Percentiles rank a stretch among this genome's conserved stretches.
Evolutionary conservation across 2,329 filamentous ascomycete species (phyloP).

Genomic region (Bipolaris oryzae): DNA sequence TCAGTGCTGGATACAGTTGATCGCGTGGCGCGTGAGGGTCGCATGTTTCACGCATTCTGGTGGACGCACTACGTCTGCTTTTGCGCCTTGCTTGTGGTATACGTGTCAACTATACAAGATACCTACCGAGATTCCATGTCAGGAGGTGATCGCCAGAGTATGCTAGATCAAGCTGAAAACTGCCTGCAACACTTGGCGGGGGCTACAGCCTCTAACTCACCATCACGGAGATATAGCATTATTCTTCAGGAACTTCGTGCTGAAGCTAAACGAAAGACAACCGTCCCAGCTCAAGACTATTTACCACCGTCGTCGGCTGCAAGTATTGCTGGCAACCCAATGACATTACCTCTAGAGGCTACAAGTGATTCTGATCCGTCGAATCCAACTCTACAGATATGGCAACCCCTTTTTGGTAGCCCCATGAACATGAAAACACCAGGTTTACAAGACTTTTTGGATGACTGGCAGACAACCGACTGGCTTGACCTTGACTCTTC

Average conservation of each 20-base stretch:
- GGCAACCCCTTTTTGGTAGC: conserved; percentile 31
- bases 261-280: conserved; percentile 44
- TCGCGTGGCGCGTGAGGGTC: conserved; percentile 46
- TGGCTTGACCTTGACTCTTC: conserved; percentile 46
- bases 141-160: conserved; percentile 20
- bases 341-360: neutral
- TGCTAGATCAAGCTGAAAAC: conserved; percentile 53
- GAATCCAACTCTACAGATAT: conserved; percentile 10
- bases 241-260: conserved; percentile 55
- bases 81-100: conserved; percentile 56
- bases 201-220: conserved; percentile 55
- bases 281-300: conserved; percentile 14
- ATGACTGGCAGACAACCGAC: conserved; percentile 43
- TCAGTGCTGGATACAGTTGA: conserved; percentile 48
- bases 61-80: conserved; percentile 59
- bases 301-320: neutral
- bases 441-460: conserved; percentile 29
- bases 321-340: neutral
- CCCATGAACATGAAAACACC: conserved; percentile 24
- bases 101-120: conserved; percentile 56
- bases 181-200: conserved; percentile 55
- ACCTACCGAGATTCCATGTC: conserved; percentile 15
- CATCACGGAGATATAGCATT: conserved; percentile 56
- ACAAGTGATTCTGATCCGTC: neutral
- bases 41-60: conserved; percentile 54